phyloP scores from a whole-genome alignment of 345 rosid species.

The Raphanus raphanistrum region DNA sequence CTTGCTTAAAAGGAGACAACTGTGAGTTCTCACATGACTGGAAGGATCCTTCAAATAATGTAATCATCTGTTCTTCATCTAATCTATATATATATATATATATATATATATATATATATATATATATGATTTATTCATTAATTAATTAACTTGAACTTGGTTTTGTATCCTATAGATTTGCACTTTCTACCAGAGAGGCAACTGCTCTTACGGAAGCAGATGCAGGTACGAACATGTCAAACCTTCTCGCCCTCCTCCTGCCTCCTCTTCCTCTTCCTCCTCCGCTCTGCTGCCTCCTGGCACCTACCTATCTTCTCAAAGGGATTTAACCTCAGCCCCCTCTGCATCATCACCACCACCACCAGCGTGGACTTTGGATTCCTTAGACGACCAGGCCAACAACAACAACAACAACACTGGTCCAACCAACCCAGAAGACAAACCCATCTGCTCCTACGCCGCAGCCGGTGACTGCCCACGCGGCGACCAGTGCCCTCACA shows the following conservation, averaged over 20 bases:
- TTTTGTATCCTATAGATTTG: constrained; percentile 53
- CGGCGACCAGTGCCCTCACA: constrained; percentile 76
- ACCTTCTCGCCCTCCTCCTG: constrained; percentile 44
- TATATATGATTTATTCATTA: not conserved
- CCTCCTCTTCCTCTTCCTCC: constrained; percentile 36
- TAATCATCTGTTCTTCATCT: constrained; percentile 32
- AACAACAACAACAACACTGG: constrained; percentile 46
- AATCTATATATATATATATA: too few relatives aligned
- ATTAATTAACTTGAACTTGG: not conserved
- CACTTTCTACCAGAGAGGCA: constrained; percentile 87
- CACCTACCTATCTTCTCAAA: not conserved
- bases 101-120: too few relatives aligned
- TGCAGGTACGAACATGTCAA: constrained; percentile 85
- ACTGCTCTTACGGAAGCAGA: constrained; percentile 75
- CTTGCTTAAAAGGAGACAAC: constrained; percentile 92
- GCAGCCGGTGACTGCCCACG: constrained; percentile 89
- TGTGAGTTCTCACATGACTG: constrained; percentile 92
- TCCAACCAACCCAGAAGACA: constrained; percentile 65
- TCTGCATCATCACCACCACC: not conserved
- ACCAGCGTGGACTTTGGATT: constrained; percentile 50
- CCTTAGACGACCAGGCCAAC: constrained; percentile 61
- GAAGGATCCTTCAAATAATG: constrained; percentile 78
- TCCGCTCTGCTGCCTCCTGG: too few relatives aligned
- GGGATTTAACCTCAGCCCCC: constrained; percentile 26
- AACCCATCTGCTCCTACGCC: constrained; percentile 80